Evolutionary conservation across 495 filamentous ascomycete species (phyloP), one percentile per base, ranked within the genome.

Genomic region (Alectoria sarmentosa): DNA sequence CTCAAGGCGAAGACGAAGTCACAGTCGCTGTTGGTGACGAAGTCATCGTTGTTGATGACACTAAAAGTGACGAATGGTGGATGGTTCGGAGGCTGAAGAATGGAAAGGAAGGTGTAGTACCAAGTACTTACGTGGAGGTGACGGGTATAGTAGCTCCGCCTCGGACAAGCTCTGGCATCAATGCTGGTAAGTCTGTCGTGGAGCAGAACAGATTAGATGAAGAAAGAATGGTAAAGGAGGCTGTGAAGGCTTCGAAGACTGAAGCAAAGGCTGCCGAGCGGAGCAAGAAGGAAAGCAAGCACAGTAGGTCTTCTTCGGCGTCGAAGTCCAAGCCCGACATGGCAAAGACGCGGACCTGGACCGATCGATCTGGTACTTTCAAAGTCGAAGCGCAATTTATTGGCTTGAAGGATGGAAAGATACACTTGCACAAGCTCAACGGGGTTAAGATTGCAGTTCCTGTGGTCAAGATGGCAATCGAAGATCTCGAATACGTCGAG

Each of bases 401-500:
- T 65, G 95, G 92, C 23, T 79, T 96, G 30, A 88, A 85, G 72
- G 94, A 98, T 73, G 91, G 91, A 55, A 98, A 99, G 78, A 94
- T 99, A 66, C 94, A 98, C 75, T 81, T 99, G 8, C 94, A 99
- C 78, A 99, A 99, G 79, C 79, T 87, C 73, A 99, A 99, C 71
- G 94, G 94, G 15, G 91, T 99, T 58, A 96, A 97, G 74, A 99
- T 99, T 75, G 94, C 94, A 11, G 94, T 99, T 6, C 93, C 94
- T 32, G 84, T 96, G 44, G 75, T 84, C 14, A 98, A 98, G 75
- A 99, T 99, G 94, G 91, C 93, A 3, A 79, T 91, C 49, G 89
- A 92, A 69, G 94, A 99, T 75, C 77, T 99, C 32, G 92, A 96
- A 76, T 97, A 94, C 66, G 92, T 98, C 38, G 94, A 99, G 75